Evolutionary conservation across 352 stramenopile genomes (phyloP).

Genomic region (Pythium sp.): DNA sequence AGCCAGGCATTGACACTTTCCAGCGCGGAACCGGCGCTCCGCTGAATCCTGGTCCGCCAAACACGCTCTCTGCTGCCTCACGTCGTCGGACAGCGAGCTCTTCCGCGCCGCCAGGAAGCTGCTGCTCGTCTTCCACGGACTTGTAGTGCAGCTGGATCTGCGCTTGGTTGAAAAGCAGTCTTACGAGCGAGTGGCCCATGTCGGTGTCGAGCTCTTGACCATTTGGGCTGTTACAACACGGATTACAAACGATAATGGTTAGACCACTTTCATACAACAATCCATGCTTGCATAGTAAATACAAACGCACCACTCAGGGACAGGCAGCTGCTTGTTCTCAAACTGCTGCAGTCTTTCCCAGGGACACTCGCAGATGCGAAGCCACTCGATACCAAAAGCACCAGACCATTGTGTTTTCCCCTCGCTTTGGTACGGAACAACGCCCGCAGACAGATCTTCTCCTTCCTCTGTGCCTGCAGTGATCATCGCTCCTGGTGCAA

Average conservation of each 20-base stretch:
- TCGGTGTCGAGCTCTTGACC: conserved; percentile 65
- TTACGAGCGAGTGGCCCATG: conserved; percentile 67
- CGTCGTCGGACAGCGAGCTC: conserved; percentile 70
- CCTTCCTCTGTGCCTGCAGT: conserved; percentile 36
- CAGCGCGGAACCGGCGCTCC: conserved; percentile 32
- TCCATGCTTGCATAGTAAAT: neutral
- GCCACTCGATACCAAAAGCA: conserved; percentile 75
- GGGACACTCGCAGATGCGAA: conserved; percentile 85
- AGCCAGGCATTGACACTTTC: conserved; percentile 57
- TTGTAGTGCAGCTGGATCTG: conserved; percentile 82
- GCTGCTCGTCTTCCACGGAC: conserved; percentile 80
- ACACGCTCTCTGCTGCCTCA: conserved; percentile 71
- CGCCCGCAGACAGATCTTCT: conserved; percentile 42
- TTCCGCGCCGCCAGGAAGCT: conserved; percentile 64
- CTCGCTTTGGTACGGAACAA: conserved; percentile 63
- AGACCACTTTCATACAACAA: conserved; percentile 14
- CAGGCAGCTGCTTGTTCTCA: conserved; percentile 61
- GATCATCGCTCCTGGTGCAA: conserved; percentile 36
- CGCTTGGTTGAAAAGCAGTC: conserved; percentile 77
- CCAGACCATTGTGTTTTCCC: conserved; percentile 51
- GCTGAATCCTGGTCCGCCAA: conserved; percentile 32
- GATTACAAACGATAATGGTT: neutral
- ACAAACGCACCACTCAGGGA: conserved; percentile 53
- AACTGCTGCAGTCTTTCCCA: conserved; percentile 76
- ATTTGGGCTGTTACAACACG: conserved; percentile 41